A percentile compares a stretch with the other conserved stretches of the same genome.
phyloP scores from a whole-genome alignment of 345 rosid species.

The Murraya paniculata region DNA sequence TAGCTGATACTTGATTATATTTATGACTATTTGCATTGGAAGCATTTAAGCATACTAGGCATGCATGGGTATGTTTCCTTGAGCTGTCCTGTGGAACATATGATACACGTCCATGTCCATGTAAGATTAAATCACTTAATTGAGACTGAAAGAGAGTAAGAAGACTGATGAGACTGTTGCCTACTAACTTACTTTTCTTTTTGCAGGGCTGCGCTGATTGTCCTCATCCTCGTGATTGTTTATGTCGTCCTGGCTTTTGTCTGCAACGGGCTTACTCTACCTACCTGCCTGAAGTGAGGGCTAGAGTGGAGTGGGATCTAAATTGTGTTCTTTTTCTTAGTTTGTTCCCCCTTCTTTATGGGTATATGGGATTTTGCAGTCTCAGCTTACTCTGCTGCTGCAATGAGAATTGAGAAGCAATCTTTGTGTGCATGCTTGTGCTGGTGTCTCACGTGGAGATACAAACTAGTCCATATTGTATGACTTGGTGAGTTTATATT shows the following conservation, averaged over 20 bases:
- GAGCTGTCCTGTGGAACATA: neutral
- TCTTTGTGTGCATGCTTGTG: neutral
- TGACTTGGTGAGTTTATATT: neutral
- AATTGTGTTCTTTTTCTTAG: conserved; percentile 5
- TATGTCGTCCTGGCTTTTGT: conserved; percentile 75
- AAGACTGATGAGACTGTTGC: neutral
- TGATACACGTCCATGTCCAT: neutral
- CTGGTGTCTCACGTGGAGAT: conserved; percentile 8
- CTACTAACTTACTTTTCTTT: conserved; percentile 13
- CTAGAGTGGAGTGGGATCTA: conserved; percentile 16
- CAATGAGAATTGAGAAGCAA: conserved; percentile 16
- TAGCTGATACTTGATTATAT: neutral
- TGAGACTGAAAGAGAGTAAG: neutral
- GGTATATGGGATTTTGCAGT: conserved; percentile 5
- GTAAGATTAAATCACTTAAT: neutral
- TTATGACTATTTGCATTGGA: neutral
- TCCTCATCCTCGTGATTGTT: conserved; percentile 56
- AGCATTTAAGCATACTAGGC: neutral
- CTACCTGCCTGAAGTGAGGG: conserved; percentile 64
- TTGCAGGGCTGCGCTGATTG: conserved; percentile 67
- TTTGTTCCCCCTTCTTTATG: neutral
- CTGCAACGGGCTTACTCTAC: conserved; percentile 75
- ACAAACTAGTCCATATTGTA: conserved; percentile 16
- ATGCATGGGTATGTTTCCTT: neutral
- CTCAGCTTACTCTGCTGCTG: conserved; percentile 9